phyloP scores from a whole-genome alignment of 78 protist genomes.

The Dictyostelium purpureum region DNA sequence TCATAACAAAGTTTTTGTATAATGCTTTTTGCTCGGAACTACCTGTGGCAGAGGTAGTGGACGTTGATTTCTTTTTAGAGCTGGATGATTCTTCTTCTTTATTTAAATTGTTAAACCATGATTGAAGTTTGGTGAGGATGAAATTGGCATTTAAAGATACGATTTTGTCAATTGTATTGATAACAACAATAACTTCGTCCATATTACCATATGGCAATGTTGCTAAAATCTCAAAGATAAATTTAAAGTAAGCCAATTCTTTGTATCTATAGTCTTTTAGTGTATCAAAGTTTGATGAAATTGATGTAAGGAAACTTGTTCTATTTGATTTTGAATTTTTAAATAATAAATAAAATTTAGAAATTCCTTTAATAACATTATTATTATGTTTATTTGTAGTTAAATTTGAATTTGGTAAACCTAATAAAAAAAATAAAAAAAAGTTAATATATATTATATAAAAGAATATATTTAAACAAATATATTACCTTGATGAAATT shows the following conservation, averaged over 20 bases:
- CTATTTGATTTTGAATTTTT: constrained; percentile 20
- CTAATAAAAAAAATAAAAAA: background rate
- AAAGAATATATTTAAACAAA: background rate
- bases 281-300: constrained; percentile 34
- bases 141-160: constrained; percentile 25
- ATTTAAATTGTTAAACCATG: background rate
- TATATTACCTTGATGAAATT: constrained; percentile 3
- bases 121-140: background rate
- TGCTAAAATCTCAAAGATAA: constrained; percentile 50
- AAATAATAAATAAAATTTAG: constrained; percentile 61
- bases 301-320: constrained; percentile 14
- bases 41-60: background rate
- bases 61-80: background rate
- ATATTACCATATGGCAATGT: constrained; percentile 51
- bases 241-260: constrained; percentile 17
- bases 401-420: constrained; percentile 62
- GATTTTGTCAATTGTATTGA: constrained; percentile 30
- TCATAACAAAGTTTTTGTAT: background rate
- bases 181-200: constrained; percentile 56
- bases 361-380: constrained; percentile 35
- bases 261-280: constrained; percentile 13
- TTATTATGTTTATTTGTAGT: too few species aligned
- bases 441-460: background rate
- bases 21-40: background rate
- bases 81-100: background rate